Conservation (phyloP, 2,329 filamentous ascomycete species). For the Moelleriella libera region DNA sequence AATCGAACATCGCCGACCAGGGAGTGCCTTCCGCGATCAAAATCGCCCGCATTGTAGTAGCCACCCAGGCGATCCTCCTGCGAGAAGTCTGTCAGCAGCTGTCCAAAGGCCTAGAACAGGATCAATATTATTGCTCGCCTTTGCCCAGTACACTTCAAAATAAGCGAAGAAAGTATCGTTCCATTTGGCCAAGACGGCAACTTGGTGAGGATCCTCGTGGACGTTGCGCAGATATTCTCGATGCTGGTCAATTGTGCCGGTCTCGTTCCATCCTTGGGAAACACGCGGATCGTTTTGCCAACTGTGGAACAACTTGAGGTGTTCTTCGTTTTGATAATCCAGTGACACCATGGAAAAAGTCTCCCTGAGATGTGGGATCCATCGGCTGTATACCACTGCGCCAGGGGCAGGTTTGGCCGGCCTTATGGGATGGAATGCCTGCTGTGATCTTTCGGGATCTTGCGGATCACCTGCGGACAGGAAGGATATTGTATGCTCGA, state of each 20-base stretch:
- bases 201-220: slow-evolving; percentile 57
- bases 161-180: slow-evolving; percentile 61
- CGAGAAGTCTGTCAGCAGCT: no score
- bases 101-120: no score
- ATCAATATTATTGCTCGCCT: slow-evolving; percentile 19
- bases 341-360: slow-evolving; percentile 67
- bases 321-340: slow-evolving; percentile 48
- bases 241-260: slow-evolving; percentile 62
- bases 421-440: slow-evolving; percentile 57
- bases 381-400: slow-evolving; percentile 62
- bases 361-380: slow-evolving; percentile 61
- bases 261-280: slow-evolving; percentile 67
- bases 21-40: no score
- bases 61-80: no score
- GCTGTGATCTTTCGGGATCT: slow-evolving; percentile 25
- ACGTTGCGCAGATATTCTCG: slow-evolving; percentile 54
- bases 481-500: slow-evolving; percentile 29
- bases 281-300: slow-evolving; percentile 81
- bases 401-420: slow-evolving; percentile 58
- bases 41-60: no score
- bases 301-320: slow-evolving; percentile 57
- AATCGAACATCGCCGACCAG: no score
- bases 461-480: slow-evolving; percentile 24
- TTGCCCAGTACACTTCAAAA: slow-evolving; percentile 70
- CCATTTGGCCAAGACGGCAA: slow-evolving; percentile 57